These are phyloP conservation scores for Alternaria arbusti DNA, from an alignment of 2,329 filamentous ascomycete species.

Conservation along the genomic window DNA sequence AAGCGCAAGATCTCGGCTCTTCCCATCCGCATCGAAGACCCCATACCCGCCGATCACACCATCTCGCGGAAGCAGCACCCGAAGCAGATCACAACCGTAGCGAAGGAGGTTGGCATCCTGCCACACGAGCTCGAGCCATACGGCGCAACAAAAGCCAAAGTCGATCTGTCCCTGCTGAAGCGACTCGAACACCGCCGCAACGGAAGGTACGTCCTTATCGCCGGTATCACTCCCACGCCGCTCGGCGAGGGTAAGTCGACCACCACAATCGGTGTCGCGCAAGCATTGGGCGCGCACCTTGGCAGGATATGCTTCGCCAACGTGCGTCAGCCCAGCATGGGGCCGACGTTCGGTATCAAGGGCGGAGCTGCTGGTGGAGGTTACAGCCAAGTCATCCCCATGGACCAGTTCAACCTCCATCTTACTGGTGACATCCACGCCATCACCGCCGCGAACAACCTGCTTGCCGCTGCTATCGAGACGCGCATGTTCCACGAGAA, in stretches of 20 bases:
- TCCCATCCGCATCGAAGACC: slow-evolving; percentile 77
- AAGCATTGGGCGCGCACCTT: slow-evolving; percentile 88
- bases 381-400: slow-evolving; percentile 98
- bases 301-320: slow-evolving; percentile 92
- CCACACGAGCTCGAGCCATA: slow-evolving; percentile 92
- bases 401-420: slow-evolving; percentile 99
- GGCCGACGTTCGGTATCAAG: slow-evolving; percentile 98
- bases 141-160: slow-evolving; percentile 94
- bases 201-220: slow-evolving; percentile 90
- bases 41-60: slow-evolving; percentile 94
- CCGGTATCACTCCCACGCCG: slow-evolving; percentile 95
- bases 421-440: slow-evolving; percentile 98
- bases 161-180: slow-evolving; percentile 81
- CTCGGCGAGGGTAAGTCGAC: slow-evolving; percentile 98
- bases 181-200: slow-evolving; percentile 85
- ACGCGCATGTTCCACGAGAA: slow-evolving; percentile 98
- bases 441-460: slow-evolving; percentile 95
- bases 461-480: slow-evolving; percentile 94
- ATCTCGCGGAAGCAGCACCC: slow-evolving; percentile 88
- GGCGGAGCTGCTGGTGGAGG: slow-evolving; percentile 95
- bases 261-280: slow-evolving; percentile 92
- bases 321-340: slow-evolving; percentile 94
- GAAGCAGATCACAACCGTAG: slow-evolving; percentile 87
- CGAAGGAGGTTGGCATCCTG: slow-evolving; percentile 85
- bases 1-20: slow-evolving; percentile 79